These are phyloP conservation scores for Ceratocystis papillata DNA, from an alignment of 2,329 filamentous ascomycete genomes.

Conservation along the genomic window DNA sequence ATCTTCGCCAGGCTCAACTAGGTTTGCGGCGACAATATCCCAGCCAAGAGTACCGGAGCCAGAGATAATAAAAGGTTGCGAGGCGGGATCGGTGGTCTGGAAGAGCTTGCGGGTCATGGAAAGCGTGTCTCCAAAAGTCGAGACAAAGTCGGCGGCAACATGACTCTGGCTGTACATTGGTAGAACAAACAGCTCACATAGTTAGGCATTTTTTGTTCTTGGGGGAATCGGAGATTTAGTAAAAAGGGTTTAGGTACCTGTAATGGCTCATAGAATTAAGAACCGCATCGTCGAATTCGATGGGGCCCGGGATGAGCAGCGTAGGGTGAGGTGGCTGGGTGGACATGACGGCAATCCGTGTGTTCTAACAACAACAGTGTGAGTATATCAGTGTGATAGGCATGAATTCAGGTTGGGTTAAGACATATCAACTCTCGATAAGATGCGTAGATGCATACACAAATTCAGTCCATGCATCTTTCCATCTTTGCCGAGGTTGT, in stretches of 20 bases:
- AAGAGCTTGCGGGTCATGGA: constrained; percentile 85
- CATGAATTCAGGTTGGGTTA: background rate
- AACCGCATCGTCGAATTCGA: constrained; percentile 97
- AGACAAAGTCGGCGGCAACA: constrained; percentile 79
- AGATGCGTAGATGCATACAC: background rate
- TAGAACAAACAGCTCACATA: background rate
- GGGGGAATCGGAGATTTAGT: constrained; percentile 20
- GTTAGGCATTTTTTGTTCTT: constrained; percentile 12
- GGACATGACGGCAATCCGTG: constrained; percentile 41
- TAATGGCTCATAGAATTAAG: constrained; percentile 91
- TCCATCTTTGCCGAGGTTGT: background rate
- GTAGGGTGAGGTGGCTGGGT: constrained; percentile 54
- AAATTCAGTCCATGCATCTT: background rate
- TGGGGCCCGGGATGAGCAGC: constrained; percentile 90
- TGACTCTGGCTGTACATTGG: constrained; percentile 65
- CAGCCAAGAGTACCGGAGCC: constrained; percentile 93
- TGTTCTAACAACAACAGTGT: constrained; percentile 13
- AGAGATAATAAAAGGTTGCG: constrained; percentile 87
- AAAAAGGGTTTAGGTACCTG: constrained; percentile 44
- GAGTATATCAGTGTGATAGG: background rate
- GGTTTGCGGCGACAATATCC: constrained; percentile 91
- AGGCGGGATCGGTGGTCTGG: constrained; percentile 68
- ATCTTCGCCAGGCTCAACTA: constrained; percentile 79
- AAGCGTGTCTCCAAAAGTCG: constrained; percentile 80
- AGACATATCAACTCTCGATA: background rate